Conservation (phyloP, 1,284 basidiomycete genomes). For the Hymenochaete sp. region DNA sequence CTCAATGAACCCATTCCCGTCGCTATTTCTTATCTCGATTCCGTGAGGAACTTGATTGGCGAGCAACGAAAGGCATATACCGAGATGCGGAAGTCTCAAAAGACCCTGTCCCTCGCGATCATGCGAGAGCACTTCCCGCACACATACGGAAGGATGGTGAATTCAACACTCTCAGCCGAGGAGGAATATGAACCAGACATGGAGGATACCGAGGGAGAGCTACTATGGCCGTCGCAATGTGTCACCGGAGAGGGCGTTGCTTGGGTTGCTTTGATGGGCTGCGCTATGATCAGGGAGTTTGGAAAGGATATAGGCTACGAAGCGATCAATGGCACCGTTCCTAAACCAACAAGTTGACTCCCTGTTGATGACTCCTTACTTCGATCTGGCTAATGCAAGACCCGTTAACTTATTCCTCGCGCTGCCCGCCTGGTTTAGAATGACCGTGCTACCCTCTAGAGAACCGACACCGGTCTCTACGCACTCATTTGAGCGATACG, state of each 20-base stretch:
- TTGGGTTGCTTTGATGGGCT: conserved; percentile 73
- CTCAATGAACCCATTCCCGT: background rate
- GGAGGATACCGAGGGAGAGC: conserved; percentile 71
- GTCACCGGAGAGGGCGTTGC: conserved; percentile 64
- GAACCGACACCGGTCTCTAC: background rate
- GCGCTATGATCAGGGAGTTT: conserved; percentile 72
- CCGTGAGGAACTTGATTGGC: conserved; percentile 40
- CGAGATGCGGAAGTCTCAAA: conserved; percentile 43
- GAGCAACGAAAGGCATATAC: conserved; percentile 36
- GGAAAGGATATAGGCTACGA: conserved; percentile 62
- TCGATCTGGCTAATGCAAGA: background rate
- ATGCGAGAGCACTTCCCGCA: conserved; percentile 60
- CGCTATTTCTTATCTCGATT: conserved; percentile 24
- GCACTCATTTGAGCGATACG: background rate
- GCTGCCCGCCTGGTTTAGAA: conserved; percentile 4
- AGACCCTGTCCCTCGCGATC: conserved; percentile 49
- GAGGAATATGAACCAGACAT: conserved; percentile 73
- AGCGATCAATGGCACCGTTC: conserved; percentile 58
- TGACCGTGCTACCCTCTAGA: background rate
- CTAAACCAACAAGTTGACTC: conserved; percentile 41
- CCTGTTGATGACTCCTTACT: background rate
- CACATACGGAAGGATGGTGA: conserved; percentile 62
- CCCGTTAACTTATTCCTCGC: conserved; percentile 6
- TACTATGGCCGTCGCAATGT: conserved; percentile 67
- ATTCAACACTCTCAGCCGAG: conserved; percentile 46